Conservation (phyloP, 106 monocot genomes). For the Alisma plantagoaquatica region DNA sequence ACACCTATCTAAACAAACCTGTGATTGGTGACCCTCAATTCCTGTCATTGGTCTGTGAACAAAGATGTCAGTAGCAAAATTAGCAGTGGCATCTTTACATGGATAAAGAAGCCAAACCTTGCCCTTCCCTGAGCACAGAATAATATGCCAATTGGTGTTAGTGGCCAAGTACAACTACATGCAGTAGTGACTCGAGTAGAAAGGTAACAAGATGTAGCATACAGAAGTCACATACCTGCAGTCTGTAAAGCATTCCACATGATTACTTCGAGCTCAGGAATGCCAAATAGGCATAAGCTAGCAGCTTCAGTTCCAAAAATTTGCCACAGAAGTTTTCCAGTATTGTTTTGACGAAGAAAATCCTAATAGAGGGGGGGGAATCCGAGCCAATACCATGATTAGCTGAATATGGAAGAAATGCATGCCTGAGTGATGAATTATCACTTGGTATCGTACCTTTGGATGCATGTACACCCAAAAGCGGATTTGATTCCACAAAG, state of each 20-base stretch:
- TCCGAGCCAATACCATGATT: too few relatives aligned
- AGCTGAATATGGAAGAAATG: too few relatives aligned
- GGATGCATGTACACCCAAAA: conserved; percentile 99
- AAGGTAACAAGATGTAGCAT: too few relatives aligned
- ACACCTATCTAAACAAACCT: too few relatives aligned
- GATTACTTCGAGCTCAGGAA: conserved; percentile 75
- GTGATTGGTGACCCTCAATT: neutral
- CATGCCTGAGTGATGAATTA: too few relatives aligned
- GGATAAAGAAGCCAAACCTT: conserved; percentile 85
- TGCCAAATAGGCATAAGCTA: conserved; percentile 72
- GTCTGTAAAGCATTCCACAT: conserved; percentile 83
- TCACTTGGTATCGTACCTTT: conserved; percentile 57
- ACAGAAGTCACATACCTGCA: conserved; percentile 38
- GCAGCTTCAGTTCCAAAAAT: conserved; percentile 79
- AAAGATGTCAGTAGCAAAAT: conserved; percentile 48
- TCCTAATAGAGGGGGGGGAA: conserved; percentile 61
- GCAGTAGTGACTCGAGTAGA: too few relatives aligned
- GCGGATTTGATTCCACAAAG: conserved; percentile 50
- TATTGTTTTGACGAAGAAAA: conserved; percentile 95
- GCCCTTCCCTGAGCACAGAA: conserved; percentile 37
- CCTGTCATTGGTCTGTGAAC: conserved; percentile 12
- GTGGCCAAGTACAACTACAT: too few relatives aligned
- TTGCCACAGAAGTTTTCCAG: conserved; percentile 95
- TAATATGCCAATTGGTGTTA: neutral
- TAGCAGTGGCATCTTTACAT: conserved; percentile 43